A percentile compares a stretch with the other conserved stretches of the same genome.
Evolutionary conservation across 257 asterid species (phyloP).

Genomic region (Solanum stenotomum): DNA sequence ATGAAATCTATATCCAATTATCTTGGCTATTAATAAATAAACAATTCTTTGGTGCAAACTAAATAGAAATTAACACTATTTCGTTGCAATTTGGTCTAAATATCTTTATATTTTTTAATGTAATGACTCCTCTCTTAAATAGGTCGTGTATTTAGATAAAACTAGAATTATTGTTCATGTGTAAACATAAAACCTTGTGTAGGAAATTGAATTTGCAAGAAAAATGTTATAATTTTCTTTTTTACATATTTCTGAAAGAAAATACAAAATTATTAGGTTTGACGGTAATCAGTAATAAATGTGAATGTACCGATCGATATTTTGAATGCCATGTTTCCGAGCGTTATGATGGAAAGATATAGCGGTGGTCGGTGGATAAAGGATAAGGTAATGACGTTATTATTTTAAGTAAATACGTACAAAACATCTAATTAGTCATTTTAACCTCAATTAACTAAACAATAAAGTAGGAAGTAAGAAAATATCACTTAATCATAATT

Average conservation of each 20-base stretch:
- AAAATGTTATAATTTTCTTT: background rate
- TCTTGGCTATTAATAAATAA: background rate
- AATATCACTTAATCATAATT: background rate
- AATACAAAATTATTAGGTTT: background rate
- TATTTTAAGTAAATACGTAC: background rate
- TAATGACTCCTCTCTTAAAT: background rate
- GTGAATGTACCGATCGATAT: background rate
- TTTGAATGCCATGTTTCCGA: background rate
- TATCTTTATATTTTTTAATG: background rate
- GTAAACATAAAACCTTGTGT: background rate
- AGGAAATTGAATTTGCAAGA: background rate
- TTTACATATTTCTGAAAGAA: background rate
- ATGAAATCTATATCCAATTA: background rate
- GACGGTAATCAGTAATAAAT: background rate
- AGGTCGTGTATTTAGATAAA: background rate
- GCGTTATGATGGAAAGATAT: background rate
- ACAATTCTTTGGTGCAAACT: background rate
- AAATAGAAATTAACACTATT: background rate
- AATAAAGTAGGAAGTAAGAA: background rate
- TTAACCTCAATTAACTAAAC: background rate
- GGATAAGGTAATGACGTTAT: background rate
- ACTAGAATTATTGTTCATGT: background rate
- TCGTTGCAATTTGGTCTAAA: background rate
- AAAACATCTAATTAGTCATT: rapidly evolving
- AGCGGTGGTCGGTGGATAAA: background rate